These are phyloP conservation scores for Clavispora vitiphila DNA, from an alignment of 805 yeast species.

Conservation along the genomic window DNA sequence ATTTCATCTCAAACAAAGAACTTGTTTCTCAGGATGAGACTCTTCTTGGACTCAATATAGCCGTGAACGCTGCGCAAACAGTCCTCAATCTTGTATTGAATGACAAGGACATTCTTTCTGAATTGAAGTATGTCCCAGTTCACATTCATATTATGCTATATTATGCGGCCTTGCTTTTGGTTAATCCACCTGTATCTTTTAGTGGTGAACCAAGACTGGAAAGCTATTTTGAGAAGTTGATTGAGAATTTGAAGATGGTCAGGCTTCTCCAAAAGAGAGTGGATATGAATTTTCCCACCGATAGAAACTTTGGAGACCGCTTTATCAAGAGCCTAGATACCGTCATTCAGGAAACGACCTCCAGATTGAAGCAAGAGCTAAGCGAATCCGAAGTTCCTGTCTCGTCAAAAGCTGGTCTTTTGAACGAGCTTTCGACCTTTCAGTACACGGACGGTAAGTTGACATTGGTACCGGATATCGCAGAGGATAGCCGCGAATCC, in stretches of 20 bases:
- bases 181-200: constrained; percentile 39
- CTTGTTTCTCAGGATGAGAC: constrained; percentile 29
- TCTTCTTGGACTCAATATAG: constrained; percentile 42
- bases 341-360: constrained; percentile 25
- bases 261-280: constrained; percentile 41
- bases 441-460: constrained; percentile 10
- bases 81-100: constrained; percentile 54
- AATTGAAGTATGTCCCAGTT: constrained; percentile 62
- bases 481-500: constrained; percentile 21
- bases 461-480: constrained; percentile 10
- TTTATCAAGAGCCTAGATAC: constrained; percentile 32
- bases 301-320: constrained; percentile 44
- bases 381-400: constrained; percentile 6
- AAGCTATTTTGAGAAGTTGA: constrained; percentile 23
- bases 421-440: constrained; percentile 9
- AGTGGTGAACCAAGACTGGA: constrained; percentile 9
- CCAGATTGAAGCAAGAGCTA: constrained; percentile 16
- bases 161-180: constrained; percentile 55
- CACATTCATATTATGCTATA: constrained; percentile 69
- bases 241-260: constrained; percentile 37
- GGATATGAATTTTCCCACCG: constrained; percentile 46
- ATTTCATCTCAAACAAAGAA: constrained; percentile 30
- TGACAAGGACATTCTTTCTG: constrained; percentile 53
- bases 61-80: constrained; percentile 58
- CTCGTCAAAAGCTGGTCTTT: constrained; percentile 16